Conservation (phyloP, 164 flowering plant genomes). For the Magnolia kwangsiensis region DNA sequence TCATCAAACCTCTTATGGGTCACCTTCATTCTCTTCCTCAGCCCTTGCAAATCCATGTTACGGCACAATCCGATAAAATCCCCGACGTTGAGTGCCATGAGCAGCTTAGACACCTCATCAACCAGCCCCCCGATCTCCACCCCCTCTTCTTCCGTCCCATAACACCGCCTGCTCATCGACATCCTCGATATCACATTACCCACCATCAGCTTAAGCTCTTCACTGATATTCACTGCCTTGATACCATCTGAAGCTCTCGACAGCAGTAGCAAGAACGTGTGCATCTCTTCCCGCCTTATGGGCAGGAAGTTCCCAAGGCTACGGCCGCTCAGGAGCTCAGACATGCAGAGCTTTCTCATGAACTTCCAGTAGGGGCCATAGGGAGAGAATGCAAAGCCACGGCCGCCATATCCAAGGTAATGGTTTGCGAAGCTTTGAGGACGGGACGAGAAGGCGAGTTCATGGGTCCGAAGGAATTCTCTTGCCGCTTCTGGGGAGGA, state of each 20-base stretch:
- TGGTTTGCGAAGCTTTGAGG: constrained; percentile 26
- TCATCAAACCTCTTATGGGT: constrained; percentile 35
- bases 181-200: constrained; percentile 48
- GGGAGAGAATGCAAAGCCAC: constrained; percentile 46
- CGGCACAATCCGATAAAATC: constrained; percentile 41
- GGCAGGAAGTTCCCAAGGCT: constrained; percentile 26
- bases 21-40: constrained; percentile 29
- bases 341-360: constrained; percentile 46
- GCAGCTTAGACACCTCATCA: constrained; percentile 33
- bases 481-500: constrained; percentile 43
- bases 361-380: constrained; percentile 66
- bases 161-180: constrained; percentile 37
- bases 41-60: constrained; percentile 47
- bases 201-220: constrained; percentile 33
- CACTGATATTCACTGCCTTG: constrained; percentile 30
- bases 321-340: constrained; percentile 42
- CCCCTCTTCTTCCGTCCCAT: constrained; percentile 27
- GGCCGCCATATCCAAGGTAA: constrained; percentile 31
- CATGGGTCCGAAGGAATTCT: constrained; percentile 47
- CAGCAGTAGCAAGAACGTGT: constrained; percentile 19
- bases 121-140: constrained; percentile 28
- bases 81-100: constrained; percentile 42
- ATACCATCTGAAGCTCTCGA: constrained; percentile 10
- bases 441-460: constrained; percentile 38
- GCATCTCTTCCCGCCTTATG: constrained; percentile 29